phyloP scores from a whole-genome alignment of 495 filamentous ascomycete species.

The Evansstolkia leycettana region DNA sequence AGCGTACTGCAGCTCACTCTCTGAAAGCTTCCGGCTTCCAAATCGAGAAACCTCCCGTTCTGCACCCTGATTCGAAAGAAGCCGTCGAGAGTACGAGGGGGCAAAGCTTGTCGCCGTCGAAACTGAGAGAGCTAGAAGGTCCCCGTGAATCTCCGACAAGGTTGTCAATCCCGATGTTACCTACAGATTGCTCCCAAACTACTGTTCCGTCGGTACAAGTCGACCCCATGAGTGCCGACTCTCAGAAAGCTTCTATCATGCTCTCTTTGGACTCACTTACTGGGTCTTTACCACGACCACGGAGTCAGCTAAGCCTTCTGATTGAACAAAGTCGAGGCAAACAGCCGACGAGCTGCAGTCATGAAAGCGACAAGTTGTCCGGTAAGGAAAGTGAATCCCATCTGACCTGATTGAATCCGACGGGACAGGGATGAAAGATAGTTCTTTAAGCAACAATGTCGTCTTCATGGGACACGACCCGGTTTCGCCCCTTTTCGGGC shows the following conservation, averaged over 20 bases:
- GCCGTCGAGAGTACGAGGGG: too few relatives aligned
- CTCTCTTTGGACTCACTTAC: constrained; percentile 1
- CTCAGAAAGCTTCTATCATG: not conserved
- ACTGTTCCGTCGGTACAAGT: too few relatives aligned
- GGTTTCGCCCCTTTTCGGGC: too few relatives aligned
- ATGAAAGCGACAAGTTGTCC: not conserved
- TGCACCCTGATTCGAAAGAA: too few relatives aligned
- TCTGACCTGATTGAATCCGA: too few relatives aligned
- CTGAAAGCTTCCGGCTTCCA: not conserved
- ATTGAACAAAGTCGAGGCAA: constrained; percentile 8
- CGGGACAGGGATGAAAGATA: not conserved
- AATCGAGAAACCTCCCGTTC: too few relatives aligned
- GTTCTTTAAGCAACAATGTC: too few relatives aligned
- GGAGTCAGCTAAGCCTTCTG: constrained; percentile 10
- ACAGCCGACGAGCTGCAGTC: not conserved
- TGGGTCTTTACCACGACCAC: constrained; percentile 1
- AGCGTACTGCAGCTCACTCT: constrained; percentile 4
- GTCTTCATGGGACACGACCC: too few relatives aligned
- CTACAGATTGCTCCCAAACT: not conserved
- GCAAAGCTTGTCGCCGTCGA: too few relatives aligned
- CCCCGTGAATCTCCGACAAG: not conserved
- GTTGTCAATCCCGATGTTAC: too few relatives aligned
- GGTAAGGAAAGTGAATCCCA: too few relatives aligned
- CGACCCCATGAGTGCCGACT: too few relatives aligned
- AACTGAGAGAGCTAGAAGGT: not conserved